Evolutionary conservation across 2,329 filamentous ascomycete species (phyloP).

Genomic region (Chrysoporthe austroafricana): DNA sequence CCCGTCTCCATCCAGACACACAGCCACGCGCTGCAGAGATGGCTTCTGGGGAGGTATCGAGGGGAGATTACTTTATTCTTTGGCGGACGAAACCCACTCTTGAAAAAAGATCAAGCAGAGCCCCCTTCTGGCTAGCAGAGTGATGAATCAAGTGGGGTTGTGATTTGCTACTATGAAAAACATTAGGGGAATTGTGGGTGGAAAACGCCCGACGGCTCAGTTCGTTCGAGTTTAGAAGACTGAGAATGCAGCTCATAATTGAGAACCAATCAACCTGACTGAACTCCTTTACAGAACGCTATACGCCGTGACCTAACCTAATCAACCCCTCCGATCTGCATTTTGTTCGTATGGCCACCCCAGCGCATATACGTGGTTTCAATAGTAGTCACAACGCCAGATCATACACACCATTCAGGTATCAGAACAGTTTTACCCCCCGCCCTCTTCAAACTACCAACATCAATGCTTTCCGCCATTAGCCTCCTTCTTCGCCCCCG

Average conservation of each 20-base stretch:
- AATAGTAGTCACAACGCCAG: background rate
- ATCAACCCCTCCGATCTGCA: background rate
- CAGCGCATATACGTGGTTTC: background rate
- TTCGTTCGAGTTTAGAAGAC: background rate
- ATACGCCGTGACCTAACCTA: background rate
- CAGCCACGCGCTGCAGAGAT: background rate
- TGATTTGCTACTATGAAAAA: background rate
- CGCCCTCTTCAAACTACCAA: background rate
- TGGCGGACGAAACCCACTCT: background rate
- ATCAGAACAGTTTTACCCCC: background rate
- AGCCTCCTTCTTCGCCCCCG: constrained; percentile 34
- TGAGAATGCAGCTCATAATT: background rate
- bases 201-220: background rate
- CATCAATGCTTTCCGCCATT: constrained; percentile 18
- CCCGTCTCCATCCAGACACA: constrained; percentile 1
- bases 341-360: background rate
- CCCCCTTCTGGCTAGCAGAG: constrained; percentile 7
- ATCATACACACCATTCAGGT: background rate
- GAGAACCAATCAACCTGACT: constrained; percentile 1
- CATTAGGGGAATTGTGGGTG: background rate
- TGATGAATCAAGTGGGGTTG: background rate
- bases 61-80: background rate
- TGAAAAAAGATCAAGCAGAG: constrained; percentile 5
- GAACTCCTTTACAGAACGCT: background rate
- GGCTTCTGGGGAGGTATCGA: constrained; percentile 8